A percentile compares a stretch with the other conserved stretches of the same genome.
phyloP scores from a whole-genome alignment of 2,329 filamentous ascomycete genomes.

The Aurifilum marmelostoma region DNA sequence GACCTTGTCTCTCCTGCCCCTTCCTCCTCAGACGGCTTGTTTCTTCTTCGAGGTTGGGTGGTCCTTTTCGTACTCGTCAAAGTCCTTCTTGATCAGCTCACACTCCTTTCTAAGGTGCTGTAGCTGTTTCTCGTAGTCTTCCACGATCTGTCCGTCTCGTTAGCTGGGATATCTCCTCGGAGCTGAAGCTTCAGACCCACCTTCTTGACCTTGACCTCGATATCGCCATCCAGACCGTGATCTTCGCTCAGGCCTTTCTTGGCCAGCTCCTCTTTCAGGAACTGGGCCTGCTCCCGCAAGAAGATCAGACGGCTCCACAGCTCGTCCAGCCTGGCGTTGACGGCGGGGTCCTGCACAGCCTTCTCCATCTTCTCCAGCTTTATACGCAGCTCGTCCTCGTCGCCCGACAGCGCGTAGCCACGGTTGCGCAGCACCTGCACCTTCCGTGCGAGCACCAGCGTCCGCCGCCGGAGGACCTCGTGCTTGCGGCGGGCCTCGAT shows the following conservation, averaged over 20 bases:
- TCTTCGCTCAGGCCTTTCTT: conserved; percentile 62
- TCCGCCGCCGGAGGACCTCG: conserved; percentile 71
- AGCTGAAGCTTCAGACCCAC: conserved; percentile 46
- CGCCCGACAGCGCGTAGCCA: conserved; percentile 77
- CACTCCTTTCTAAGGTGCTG: conserved; percentile 74
- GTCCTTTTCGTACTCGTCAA: conserved; percentile 58
- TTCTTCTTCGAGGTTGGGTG: conserved; percentile 35
- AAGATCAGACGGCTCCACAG: conserved; percentile 82
- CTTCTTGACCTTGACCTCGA: conserved; percentile 74
- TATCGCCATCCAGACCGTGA: conserved; percentile 68
- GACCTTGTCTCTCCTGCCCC: neutral
- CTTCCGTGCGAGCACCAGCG: conserved; percentile 74
- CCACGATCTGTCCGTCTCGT: conserved; percentile 62
- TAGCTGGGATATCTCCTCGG: conserved; percentile 19
- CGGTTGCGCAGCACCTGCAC: conserved; percentile 81
- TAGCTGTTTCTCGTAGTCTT: conserved; percentile 81
- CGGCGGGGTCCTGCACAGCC: conserved; percentile 72
- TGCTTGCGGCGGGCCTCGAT: conserved; percentile 75
- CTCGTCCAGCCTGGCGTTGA: conserved; percentile 78
- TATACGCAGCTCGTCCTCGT: conserved; percentile 77
- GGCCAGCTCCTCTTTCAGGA: conserved; percentile 74
- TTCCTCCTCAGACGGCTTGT: neutral
- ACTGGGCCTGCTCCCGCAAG: conserved; percentile 71
- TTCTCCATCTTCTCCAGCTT: conserved; percentile 72
- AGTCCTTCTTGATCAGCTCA: conserved; percentile 63